phyloP scores from a whole-genome alignment of 2,329 filamentous ascomycete species.

The Fusarium nygamai region DNA sequence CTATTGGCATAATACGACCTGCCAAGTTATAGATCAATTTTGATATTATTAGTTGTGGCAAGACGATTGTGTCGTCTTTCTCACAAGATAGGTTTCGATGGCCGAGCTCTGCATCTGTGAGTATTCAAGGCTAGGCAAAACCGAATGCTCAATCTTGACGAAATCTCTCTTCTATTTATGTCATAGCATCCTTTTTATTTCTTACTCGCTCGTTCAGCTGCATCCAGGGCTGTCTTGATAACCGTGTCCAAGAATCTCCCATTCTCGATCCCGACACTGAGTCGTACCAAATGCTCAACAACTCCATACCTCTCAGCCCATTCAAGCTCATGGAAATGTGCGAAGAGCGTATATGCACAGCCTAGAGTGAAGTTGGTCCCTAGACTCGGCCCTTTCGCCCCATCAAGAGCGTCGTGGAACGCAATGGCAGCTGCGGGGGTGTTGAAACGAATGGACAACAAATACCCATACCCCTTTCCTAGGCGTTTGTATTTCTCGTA shows the following conservation, averaged over 20 bases:
- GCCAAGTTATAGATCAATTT: no score
- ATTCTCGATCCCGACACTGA: slow-evolving; percentile 57
- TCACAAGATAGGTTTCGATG: neutral
- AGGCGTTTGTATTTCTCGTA: slow-evolving; percentile 47
- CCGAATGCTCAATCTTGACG: neutral
- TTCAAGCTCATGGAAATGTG: slow-evolving; percentile 51
- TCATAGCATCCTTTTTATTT: neutral
- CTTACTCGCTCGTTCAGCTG: neutral
- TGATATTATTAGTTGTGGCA: no score
- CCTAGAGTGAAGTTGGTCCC: slow-evolving; percentile 61
- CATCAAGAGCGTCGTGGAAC: slow-evolving; percentile 59
- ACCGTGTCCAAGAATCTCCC: slow-evolving; percentile 42
- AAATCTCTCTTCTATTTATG: neutral
- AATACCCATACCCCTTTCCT: slow-evolving; percentile 60
- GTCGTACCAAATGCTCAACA: slow-evolving; percentile 52
- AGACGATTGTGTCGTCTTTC: no score
- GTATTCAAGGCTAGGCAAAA: neutral
- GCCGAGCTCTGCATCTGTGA: neutral
- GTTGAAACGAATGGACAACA: slow-evolving; percentile 62
- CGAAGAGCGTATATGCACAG: slow-evolving; percentile 52
- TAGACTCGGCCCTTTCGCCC: slow-evolving; percentile 61
- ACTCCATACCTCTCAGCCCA: slow-evolving; percentile 53
- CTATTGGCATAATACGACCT: no score
- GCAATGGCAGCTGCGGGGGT: slow-evolving; percentile 47
- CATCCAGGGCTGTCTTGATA: slow-evolving; percentile 26